phyloP scores from a whole-genome alignment of 2,329 filamentous ascomycete species.

The Xylaria sp. region DNA sequence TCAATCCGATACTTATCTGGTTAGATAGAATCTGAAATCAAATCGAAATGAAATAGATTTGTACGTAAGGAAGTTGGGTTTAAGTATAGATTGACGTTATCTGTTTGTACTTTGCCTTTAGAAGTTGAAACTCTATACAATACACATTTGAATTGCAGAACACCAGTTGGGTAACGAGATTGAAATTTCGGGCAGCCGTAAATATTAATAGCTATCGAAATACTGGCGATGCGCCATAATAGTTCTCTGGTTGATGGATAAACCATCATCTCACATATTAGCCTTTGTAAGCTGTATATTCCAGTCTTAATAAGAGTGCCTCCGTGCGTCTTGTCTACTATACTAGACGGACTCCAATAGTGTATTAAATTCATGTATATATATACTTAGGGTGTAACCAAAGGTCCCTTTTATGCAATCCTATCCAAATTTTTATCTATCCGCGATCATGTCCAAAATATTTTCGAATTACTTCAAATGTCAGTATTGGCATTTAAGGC shows the following conservation, averaged over 20 bases:
- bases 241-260: not conserved
- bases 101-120: not conserved
- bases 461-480: conserved; percentile 11
- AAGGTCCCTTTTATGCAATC: conserved; percentile 17
- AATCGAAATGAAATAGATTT: not conserved
- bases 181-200: too few relatives aligned
- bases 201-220: not conserved
- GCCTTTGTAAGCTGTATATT: not conserved
- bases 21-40: too few relatives aligned
- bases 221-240: not conserved
- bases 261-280: not conserved
- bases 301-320: too few relatives aligned
- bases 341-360: not conserved
- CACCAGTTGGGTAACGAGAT: not conserved
- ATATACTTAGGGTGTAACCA: conserved; percentile 1
- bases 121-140: not conserved
- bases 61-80: not conserved
- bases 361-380: conserved; percentile 20
- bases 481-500: not conserved
- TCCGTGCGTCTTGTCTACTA: not conserved
- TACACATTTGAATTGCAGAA: not conserved
- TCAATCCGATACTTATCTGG: too few relatives aligned
- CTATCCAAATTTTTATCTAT: conserved; percentile 37
- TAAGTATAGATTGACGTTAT: not conserved
- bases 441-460: conserved; percentile 18